A percentile compares a stretch with the other conserved stretches of the same genome.
These are phyloP conservation scores for Ascobolus immersus DNA, from an alignment of 495 filamentous ascomycete species.

Conservation along the genomic window DNA sequence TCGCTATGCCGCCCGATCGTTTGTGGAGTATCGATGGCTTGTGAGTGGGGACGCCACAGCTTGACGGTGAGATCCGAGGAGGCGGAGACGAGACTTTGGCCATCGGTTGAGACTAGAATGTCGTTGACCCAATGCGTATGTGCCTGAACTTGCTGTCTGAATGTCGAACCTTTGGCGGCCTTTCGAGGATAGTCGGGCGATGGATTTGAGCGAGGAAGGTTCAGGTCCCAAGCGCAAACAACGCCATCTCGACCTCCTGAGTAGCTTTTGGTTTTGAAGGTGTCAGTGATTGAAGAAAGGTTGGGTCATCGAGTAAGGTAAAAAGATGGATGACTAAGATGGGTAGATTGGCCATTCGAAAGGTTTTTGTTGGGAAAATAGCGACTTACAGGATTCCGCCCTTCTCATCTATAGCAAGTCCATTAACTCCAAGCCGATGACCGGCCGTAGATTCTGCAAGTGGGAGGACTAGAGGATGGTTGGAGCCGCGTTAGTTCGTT, in stretches of 20 bases:
- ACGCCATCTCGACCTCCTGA: constrained; percentile 88
- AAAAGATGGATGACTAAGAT: too few relatives aligned
- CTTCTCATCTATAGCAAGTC: constrained; percentile 60
- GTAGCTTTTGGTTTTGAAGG: constrained; percentile 39
- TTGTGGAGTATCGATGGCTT: constrained; percentile 37
- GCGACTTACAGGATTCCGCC: constrained; percentile 61
- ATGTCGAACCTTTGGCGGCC: constrained; percentile 28
- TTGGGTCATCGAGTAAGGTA: too few relatives aligned
- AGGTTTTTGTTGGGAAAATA: background rate
- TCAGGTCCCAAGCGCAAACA: constrained; percentile 83
- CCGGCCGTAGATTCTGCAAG: constrained; percentile 74
- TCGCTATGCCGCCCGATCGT: constrained; percentile 83
- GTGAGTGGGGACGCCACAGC: constrained; percentile 70
- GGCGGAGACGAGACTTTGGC: constrained; percentile 68
- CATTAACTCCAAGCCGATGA: constrained; percentile 83
- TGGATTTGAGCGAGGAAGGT: constrained; percentile 26
- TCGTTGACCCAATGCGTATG: constrained; percentile 99
- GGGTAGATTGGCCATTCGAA: too few relatives aligned
- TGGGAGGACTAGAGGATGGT: constrained; percentile 48
- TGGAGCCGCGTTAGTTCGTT: too few relatives aligned
- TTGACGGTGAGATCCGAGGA: constrained; percentile 90
- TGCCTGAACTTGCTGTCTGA: constrained; percentile 76
- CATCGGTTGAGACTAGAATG: constrained; percentile 59
- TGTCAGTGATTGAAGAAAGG: too few relatives aligned
- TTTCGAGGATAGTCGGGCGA: constrained; percentile 13